Evolutionary conservation across 2,329 filamentous ascomycete genomes (phyloP).

Genomic region (Phialophora verrucosa): DNA sequence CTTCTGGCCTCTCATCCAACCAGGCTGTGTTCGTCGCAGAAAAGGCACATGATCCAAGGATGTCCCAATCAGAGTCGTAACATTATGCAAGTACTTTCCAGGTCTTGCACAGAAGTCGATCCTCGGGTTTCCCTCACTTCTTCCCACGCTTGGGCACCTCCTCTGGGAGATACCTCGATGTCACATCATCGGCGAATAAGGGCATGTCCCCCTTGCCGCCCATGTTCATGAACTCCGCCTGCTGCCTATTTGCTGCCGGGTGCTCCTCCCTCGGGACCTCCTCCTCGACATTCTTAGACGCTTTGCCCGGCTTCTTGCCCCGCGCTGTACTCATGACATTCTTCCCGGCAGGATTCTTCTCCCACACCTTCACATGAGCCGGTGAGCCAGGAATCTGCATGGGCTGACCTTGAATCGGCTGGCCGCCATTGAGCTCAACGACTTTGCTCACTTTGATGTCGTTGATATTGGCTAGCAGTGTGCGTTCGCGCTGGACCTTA

Average conservation of each 20-base stretch:
- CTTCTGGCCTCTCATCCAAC: too few relatives aligned
- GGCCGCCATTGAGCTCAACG: constrained; percentile 48
- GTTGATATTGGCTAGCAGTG: constrained; percentile 81
- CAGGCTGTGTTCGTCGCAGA: too few relatives aligned
- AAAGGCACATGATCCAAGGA: too few relatives aligned
- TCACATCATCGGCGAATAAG: constrained; percentile 70
- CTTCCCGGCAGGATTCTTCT: constrained; percentile 67
- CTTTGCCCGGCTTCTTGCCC: constrained; percentile 18
- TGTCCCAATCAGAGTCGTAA: too few relatives aligned
- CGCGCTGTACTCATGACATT: constrained; percentile 41
- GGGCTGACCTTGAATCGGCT: constrained; percentile 22
- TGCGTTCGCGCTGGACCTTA: constrained; percentile 80
- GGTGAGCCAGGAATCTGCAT: constrained; percentile 17
- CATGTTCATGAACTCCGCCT: constrained; percentile 80
- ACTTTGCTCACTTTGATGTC: constrained; percentile 69
- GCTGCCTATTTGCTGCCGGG: constrained; percentile 70
- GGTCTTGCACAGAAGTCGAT: background rate
- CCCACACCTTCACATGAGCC: constrained; percentile 72
- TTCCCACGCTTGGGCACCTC: constrained; percentile 31
- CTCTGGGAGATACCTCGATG: constrained; percentile 46
- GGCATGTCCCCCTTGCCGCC: constrained; percentile 84
- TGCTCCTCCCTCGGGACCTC: constrained; percentile 59
- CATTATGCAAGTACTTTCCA: background rate
- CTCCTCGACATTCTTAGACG: constrained; percentile 33
- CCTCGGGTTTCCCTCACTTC: constrained; percentile 12